phyloP scores from a whole-genome alignment of 768 basidiomycete species.

The Hortiboletus campestris region DNA sequence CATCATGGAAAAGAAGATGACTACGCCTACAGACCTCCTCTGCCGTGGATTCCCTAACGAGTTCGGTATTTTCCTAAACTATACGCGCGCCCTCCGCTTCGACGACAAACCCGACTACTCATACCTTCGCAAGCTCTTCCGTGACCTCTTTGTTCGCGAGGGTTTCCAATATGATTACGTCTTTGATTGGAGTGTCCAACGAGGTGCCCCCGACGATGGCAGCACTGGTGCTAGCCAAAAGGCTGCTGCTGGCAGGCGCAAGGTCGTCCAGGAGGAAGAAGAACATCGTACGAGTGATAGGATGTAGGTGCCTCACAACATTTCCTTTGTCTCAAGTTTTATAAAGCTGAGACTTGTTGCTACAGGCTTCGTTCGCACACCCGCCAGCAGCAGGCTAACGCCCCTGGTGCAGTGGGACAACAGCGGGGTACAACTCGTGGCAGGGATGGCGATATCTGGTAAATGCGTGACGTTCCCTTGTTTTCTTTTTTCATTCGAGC shows the following conservation, averaged over 20 bases:
- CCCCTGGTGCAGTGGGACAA: slow-evolving; percentile 49
- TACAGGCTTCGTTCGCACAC: slow-evolving; percentile 82
- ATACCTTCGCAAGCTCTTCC: slow-evolving; percentile 98
- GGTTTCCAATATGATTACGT: slow-evolving; percentile 99
- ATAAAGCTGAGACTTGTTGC: slow-evolving; percentile 12
- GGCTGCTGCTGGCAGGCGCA: slow-evolving; percentile 61
- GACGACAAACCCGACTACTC: slow-evolving; percentile 99
- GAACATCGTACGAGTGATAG: slow-evolving; percentile 79
- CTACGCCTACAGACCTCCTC: slow-evolving; percentile 91
- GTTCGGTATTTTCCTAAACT: slow-evolving; percentile 99
- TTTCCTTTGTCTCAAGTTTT: slow-evolving; percentile 13
- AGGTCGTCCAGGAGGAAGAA: slow-evolving; percentile 83
- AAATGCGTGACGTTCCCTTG: slow-evolving; percentile 26
- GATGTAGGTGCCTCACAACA: slow-evolving; percentile 58
- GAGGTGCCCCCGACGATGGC: slow-evolving; percentile 66
- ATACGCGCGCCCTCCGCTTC: slow-evolving; percentile 97
- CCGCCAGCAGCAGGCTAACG: slow-evolving; percentile 67
- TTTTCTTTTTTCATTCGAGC: slow-evolving; percentile 34
- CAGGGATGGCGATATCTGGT: slow-evolving; percentile 50
- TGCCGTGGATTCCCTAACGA: slow-evolving; percentile 99
- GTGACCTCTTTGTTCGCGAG: slow-evolving; percentile 94
- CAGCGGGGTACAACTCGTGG: slow-evolving; percentile 41
- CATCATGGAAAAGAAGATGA: slow-evolving; percentile 99
- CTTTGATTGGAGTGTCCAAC: slow-evolving; percentile 97
- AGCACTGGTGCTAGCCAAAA: slow-evolving; percentile 61